Base-by-base conservation (phyloP, 163 green algal species). In the Coccomyxa subellipsoidea region DNA sequence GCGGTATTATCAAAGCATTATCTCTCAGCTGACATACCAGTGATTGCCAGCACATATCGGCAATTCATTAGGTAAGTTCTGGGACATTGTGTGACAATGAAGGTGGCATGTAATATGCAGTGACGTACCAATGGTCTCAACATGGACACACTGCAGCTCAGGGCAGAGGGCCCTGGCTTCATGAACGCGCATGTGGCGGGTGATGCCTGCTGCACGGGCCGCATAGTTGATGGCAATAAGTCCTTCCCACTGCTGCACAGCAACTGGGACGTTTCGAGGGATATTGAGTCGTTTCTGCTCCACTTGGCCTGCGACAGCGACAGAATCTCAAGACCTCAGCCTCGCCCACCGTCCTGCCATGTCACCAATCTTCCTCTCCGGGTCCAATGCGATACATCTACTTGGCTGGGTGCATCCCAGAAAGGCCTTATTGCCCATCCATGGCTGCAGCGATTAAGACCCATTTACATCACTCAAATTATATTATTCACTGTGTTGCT, bases 211-310 rank as follows among this genome's bases (percentile, higher is more conserved):
- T 2, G 87, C 90, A 1, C 95, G 83, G 4, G 96, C 96, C 18
- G 94, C 86, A 82, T 99, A 99, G 85, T 98, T 98, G 40, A 98
- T 91, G 0, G 95, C 95, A 75, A 98, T 98, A 1, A 98, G 84
- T 18, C 95, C 91, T 38, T 83, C 34, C 34, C 94, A 97, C 73
- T 97, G 94, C 86, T 97, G 94, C n/a, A 98, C 94, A 0, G 94
- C 94, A 12, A 86, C 87, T 0, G 95, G 95, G 18, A 87, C 70
- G 0, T 93, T 87, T 2, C 72, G 40, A 1, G 91, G 88, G 25
- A 99, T 96, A 38, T 80, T 80, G 2, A 97, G 88, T 0, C 95
- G 88, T 80, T 93, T 91, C 79, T 94, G 89, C 88, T 98, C 95
- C 2, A 98, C 95, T 81, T 98, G 94, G 36, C 79, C 89, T 92